These are phyloP conservation scores for Globisporangium recalcitrans DNA, from an alignment of 352 stramenopile species.

Conservation along the genomic window DNA sequence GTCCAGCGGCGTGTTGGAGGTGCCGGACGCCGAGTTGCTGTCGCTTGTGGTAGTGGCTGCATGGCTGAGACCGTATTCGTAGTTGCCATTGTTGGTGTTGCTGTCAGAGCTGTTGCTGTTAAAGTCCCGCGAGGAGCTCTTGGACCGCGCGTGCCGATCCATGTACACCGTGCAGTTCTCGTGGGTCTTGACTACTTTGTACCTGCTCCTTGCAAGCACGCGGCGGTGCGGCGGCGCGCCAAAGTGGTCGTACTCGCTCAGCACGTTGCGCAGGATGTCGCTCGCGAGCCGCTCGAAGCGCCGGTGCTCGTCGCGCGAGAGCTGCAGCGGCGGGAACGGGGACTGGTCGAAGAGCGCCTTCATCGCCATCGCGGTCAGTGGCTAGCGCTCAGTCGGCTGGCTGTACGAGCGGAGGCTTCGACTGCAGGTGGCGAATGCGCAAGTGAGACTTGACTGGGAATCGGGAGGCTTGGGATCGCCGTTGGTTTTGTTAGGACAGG, in stretches of 20 bases:
- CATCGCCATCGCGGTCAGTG: neutral
- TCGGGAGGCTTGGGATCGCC: neutral
- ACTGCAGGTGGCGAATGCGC: neutral
- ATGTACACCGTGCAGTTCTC: constrained; percentile 16
- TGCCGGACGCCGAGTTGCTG: constrained; percentile 4
- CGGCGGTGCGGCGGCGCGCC: constrained; percentile 2
- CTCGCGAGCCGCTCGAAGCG: constrained; percentile 7
- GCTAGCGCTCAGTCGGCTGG: neutral
- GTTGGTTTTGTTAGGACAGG: neutral
- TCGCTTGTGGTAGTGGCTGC: neutral
- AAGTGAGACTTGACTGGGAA: neutral
- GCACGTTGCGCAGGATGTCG: constrained; percentile 5
- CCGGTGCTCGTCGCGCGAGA: constrained; percentile 1
- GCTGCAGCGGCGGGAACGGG: constrained; percentile 8
- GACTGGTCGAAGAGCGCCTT: constrained; percentile 14
- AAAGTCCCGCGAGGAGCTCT: neutral
- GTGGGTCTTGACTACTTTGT: constrained; percentile 15
- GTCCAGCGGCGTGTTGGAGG: neutral
- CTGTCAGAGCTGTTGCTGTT: neutral
- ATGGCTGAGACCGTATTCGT: constrained; percentile 3
- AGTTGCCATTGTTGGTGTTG: constrained; percentile 7
- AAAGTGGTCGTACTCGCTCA: constrained; percentile 15
- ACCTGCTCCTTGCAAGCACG: constrained; percentile 7
- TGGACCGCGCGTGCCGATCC: constrained; percentile 4
- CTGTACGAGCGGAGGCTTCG: neutral